Evolutionary conservation across 2,329 filamentous ascomycete species (phyloP), one percentile per base, ranked within the genome.

Genomic region (Colletotrichum cuscutae): DNA sequence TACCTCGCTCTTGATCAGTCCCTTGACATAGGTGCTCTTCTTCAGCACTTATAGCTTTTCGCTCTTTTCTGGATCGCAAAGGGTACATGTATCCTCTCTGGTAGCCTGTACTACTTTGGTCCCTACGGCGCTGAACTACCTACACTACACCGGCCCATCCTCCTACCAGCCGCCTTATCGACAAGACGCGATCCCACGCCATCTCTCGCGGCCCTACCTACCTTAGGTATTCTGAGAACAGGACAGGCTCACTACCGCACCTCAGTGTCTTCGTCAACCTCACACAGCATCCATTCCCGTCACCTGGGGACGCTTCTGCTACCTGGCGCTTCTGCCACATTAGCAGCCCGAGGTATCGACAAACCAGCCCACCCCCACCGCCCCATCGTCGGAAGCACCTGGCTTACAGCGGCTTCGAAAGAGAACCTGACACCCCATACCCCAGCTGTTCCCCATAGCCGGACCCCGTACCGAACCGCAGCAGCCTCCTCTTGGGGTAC

Each of bases 401-500:
- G 15, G 49, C 46, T 49, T 49, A 49, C 19, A 5, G 42, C 42
- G 42, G 19, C 42, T 49, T n/a, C 42, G 15, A 7, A 1, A 46
- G 19, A 19, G 37, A 42, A 15, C 42, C n/a, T 63, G 46, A 3
- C 4, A 63, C 19, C 46, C 28, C 61, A 26, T 37, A 53, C 28
- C 13, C 30, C 28, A 28, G 2, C 26, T 26, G 30, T 53, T 35
- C 46, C 60, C 60, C 60, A 53, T 63, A 53, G 60, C 13, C 30
- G 28, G 46, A 28, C 46, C 46, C 61, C 13, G 61, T 64, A 64
- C 61, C 30, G 49, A 64, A 53, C 46, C 46, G 49, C 49, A 64
- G 35, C 30, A 13, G 49, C 61, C 28, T 64, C 15, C 61, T 37
- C 28, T 54, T n/a, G 24, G 28, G 8, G 60, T 53, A 53, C 28